Conservation (phyloP, 257 asterid genomes). For the Fraxinus pennsylvanica region DNA sequence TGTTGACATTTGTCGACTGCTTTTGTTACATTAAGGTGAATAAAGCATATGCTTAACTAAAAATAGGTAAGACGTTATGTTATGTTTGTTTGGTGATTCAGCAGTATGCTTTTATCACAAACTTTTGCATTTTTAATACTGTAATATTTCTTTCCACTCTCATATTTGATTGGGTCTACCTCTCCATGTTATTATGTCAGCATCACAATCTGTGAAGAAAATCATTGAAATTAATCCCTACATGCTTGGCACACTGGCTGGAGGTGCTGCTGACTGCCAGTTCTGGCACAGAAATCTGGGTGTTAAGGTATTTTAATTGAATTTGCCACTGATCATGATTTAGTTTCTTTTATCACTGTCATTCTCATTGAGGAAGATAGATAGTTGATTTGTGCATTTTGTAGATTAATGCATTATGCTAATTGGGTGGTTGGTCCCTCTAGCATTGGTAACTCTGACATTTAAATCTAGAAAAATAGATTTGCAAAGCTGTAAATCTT, state of each 20-base stretch:
- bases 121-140: background rate
- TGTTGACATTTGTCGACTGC: background rate
- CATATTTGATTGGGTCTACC: background rate
- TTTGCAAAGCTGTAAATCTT: background rate
- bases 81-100: background rate
- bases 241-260: slow-evolving; percentile 99
- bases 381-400: background rate
- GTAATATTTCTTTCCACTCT: background rate
- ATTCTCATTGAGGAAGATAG: slow-evolving; percentile 7
- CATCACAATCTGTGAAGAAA: slow-evolving; percentile 87
- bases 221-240: slow-evolving; percentile 86
- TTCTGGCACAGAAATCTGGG: slow-evolving; percentile 93
- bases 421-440: background rate
- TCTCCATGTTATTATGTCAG: slow-evolving; percentile 36
- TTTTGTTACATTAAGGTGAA: background rate
- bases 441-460: background rate
- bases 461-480: background rate
- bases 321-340: slow-evolving; percentile 4
- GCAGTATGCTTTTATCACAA: background rate
- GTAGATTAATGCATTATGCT: background rate
- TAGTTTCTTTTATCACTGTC: background rate
- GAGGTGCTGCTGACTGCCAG: slow-evolving; percentile 96
- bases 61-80: background rate
- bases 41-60: background rate
- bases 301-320: slow-evolving; percentile 51